Base-by-base conservation (phyloP, 2,329 filamentous ascomycete genomes). In the Hypoxylon sp. region DNA sequence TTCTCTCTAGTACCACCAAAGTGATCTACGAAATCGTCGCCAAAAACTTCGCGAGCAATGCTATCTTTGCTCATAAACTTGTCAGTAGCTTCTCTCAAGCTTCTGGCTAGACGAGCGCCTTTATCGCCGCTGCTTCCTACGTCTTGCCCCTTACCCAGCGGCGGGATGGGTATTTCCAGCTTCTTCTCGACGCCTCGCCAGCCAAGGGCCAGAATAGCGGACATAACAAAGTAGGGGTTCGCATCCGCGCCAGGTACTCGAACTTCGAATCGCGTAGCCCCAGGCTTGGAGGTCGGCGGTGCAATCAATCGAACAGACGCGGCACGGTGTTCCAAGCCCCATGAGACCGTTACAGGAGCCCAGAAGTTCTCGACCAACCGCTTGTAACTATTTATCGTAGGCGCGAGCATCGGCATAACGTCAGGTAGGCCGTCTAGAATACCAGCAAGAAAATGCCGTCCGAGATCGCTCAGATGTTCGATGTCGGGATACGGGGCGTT, bases 341-440 rank as follows among this genome's bases (percentile, higher is more conserved):
- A 99, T 0, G 93, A 97, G 0, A 98, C 95, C 0, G 94, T 97
- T 5, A 99, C 95, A 0, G 95, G 95, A 0, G 95, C 95, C 95
- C 95, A 99, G 80, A 97, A 98, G 80, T 98, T 98, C 82, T 99
- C 95, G 2, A 99, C 95, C 0, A 99, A 85, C 3, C 95, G 90
- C 81, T 99, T 99, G 84, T 99, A 99, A 65, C 92, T 97, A 84
- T 99, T 99, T 74, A 99, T 87, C 0, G 93, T 99, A 0, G 95
- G 95, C 0, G 94, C 95, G 11, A 99, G 84, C 61, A 98, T 83
- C 0, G 95, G 95, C 95, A 99, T 99, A 70, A 98, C 88, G 74
- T 97, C 93, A 1, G 95, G 93, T 3, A 99, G 85, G 13, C 94
- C 95, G 22, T 92, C 90, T 0, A 99, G 84, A 1, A 99, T 79